phyloP scores from a whole-genome alignment of 108 stramenopile species.

The Cyclotella atomus region DNA sequence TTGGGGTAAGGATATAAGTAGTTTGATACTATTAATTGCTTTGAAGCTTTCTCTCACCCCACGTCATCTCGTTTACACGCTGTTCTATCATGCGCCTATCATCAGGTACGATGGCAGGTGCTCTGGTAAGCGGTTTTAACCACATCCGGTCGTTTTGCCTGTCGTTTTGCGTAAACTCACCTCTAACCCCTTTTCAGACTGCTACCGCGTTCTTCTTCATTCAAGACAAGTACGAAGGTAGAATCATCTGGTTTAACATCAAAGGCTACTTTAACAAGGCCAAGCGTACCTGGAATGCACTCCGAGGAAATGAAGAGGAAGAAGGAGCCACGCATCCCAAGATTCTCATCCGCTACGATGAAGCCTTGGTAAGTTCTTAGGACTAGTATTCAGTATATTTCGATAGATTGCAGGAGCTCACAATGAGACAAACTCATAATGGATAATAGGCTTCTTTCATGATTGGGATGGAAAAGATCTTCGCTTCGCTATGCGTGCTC shows the following conservation, averaged over 20 bases:
- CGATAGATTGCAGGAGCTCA: conserved; percentile 13
- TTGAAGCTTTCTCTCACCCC: too few relatives aligned
- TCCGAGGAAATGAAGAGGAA: background rate
- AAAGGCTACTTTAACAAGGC: background rate
- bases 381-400: too few relatives aligned
- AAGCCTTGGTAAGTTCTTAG: background rate
- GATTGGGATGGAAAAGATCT: conserved; percentile 54
- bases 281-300: background rate
- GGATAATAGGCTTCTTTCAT: conserved; percentile 55
- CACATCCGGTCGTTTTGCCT: too few relatives aligned
- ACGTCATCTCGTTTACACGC: too few relatives aligned
- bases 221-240: conserved; percentile 1
- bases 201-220: conserved; percentile 42
- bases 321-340: too few relatives aligned
- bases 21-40: too few relatives aligned
- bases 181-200: conserved; percentile 45
- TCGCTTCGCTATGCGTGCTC: conserved; percentile 48
- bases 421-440: conserved; percentile 50
- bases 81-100: too few relatives aligned
- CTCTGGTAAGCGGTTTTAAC: too few relatives aligned
- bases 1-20: conserved; percentile 46
- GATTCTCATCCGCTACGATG: background rate
- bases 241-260: conserved; percentile 6
- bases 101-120: too few relatives aligned
- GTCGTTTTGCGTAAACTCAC: too few relatives aligned